phyloP scores from a whole-genome alignment of 1,284 basidiomycete genomes.

The Athelia sp. region DNA sequence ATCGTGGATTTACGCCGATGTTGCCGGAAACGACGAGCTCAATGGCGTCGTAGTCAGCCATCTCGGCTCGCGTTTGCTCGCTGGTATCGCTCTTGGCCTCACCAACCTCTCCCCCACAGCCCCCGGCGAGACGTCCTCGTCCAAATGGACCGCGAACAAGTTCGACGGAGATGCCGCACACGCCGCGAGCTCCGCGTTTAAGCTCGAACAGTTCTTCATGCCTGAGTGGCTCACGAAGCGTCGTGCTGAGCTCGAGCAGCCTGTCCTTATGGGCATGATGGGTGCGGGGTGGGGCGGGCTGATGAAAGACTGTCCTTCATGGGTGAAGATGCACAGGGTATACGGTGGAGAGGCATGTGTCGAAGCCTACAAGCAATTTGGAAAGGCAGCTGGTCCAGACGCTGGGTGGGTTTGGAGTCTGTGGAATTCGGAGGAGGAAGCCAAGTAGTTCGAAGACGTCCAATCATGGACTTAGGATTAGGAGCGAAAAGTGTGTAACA shows the following conservation, averaged over 20 bases:
- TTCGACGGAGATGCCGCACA: conserved; percentile 14
- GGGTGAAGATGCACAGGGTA: conserved; percentile 47
- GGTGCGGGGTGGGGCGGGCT: conserved; percentile 48
- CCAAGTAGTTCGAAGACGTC: too few relatives aligned
- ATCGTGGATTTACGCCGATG: conserved; percentile 54
- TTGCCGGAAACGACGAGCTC: conserved; percentile 48
- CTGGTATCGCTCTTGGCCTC: conserved; percentile 45
- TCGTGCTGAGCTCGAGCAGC: conserved; percentile 35
- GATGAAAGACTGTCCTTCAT: conserved; percentile 46
- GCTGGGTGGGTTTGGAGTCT: too few relatives aligned
- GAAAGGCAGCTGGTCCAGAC: too few relatives aligned
- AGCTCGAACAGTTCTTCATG: conserved; percentile 57
- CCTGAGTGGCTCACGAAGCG: conserved; percentile 57
- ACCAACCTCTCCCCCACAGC: conserved; percentile 47
- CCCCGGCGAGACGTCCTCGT: conserved; percentile 13
- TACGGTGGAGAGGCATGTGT: conserved; percentile 41
- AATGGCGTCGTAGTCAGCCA: conserved; percentile 38
- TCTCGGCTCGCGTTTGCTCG: conserved; percentile 35
- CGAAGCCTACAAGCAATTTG: conserved; percentile 39
- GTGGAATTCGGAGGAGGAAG: too few relatives aligned
- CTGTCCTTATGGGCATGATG: conserved; percentile 46
- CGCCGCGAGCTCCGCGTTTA: conserved; percentile 18
- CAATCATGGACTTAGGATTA: too few relatives aligned
- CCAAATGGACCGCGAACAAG: conserved; percentile 33
- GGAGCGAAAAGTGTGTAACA: too few relatives aligned